Evolutionary conservation across 2,329 filamentous ascomycete species (phyloP), one percentile per base, ranked within the genome.

Genomic region (Pseudovirgaria hyperparasitica): DNA sequence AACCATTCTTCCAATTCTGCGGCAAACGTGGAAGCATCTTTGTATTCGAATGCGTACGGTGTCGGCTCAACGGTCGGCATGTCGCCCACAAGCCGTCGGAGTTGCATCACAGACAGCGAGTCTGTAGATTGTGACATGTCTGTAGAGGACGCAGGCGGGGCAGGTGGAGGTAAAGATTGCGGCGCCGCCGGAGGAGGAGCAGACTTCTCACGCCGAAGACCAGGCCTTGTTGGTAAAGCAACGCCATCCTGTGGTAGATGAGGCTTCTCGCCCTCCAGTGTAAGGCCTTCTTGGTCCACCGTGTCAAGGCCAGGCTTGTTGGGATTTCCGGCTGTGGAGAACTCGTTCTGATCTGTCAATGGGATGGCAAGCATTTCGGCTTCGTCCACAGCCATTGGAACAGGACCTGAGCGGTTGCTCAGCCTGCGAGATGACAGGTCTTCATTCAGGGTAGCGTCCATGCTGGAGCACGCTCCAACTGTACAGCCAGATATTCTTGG

Each of bases 1-100:
- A 98, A 98, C 90, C 90, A 98, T 58, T 98, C 90, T 49, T 96
- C 84, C 25, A 98, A 66, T 60, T 98, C 90, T 37, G 90, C 82
- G 11, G 81, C 73, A 41, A 92, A 77, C 1, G 52, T 57, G 11
- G 62, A 58, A 6, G 62, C 55, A 43, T 67, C 63, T 24, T 55
- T 48, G 36, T 66, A 66, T 16, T 51, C 71, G 50, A 93, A 98
- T 34, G 90, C 85, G 61, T 98, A 98, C 25, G 62, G 50, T 10
- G 52, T 38, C 36, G 52, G 45, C 32, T 60, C 55, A 11, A 46
- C 46, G 21, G 46, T 54, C 9, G 61, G 61, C 30, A 65, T 51
- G 5, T 55, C 52, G 29, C 43, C 50, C 19, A 61, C 55, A 9
- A 66, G 50, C 19, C 45, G 49, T 38, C 56, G 56, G 24, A 65